Conservation (phyloP, 2,329 filamentous ascomycete species). For the Pseudogymnoascus sp. region DNA sequence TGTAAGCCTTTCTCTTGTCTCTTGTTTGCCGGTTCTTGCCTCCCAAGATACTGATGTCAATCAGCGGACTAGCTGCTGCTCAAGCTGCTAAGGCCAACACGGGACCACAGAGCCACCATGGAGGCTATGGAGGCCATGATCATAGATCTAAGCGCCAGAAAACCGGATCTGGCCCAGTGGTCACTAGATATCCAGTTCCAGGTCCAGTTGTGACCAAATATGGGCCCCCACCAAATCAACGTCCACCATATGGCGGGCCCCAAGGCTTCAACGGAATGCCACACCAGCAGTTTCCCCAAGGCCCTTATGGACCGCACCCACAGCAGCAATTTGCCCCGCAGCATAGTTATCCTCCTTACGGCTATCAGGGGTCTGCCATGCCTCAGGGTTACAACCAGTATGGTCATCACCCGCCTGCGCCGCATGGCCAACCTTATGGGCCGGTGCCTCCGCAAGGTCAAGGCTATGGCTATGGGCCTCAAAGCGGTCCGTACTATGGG, state of each 20-base stretch:
- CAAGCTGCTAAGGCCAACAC: slow-evolving; percentile 8
- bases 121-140: slow-evolving; percentile 10
- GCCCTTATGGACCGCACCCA: slow-evolving; percentile 16
- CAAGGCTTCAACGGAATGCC: background rate
- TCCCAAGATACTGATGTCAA: slow-evolving; percentile 14
- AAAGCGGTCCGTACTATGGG: slow-evolving; percentile 5
- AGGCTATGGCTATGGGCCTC: background rate
- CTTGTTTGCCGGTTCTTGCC: slow-evolving; percentile 11
- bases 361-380: background rate
- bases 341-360: slow-evolving; percentile 9
- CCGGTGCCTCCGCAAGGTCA: background rate
- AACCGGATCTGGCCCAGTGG: slow-evolving; percentile 18
- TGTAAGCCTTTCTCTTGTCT: slow-evolving; percentile 35
- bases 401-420: background rate
- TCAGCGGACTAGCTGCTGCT: slow-evolving; percentile 14
- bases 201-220: slow-evolving; percentile 14
- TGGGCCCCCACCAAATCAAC: slow-evolving; percentile 15
- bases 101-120: background rate
- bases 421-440: background rate
- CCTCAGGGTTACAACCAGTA: background rate
- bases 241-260: background rate
- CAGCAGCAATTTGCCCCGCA: slow-evolving; percentile 21
- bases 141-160: slow-evolving; percentile 23
- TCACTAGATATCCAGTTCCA: slow-evolving; percentile 16
- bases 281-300: background rate